These are phyloP conservation scores for Ogataea hybrid DNA, from an alignment of 1,139 yeast species.

Conservation along the genomic window DNA sequence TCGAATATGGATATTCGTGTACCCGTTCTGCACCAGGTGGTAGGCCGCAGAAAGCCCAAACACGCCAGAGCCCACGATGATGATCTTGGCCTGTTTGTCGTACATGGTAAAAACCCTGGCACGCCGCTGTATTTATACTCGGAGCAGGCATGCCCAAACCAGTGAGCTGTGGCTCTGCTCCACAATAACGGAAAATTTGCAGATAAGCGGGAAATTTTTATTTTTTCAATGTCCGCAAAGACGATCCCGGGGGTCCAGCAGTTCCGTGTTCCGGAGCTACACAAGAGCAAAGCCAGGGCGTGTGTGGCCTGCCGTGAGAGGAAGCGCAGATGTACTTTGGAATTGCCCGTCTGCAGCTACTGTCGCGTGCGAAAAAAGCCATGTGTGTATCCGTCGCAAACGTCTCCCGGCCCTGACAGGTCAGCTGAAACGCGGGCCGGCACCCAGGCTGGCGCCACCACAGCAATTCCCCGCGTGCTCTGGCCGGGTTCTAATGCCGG, in stretches of 20 bases:
- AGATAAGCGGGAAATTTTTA: neutral
- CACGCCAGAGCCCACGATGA: conserved; percentile 41
- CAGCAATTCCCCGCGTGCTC: neutral
- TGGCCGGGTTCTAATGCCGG: neutral
- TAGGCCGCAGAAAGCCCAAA: conserved; percentile 42
- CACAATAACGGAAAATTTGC: neutral
- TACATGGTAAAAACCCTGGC: neutral
- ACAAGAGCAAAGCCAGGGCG: conserved; percentile 16
- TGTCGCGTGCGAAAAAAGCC: conserved; percentile 13
- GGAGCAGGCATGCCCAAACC: neutral
- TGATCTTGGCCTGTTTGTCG: conserved; percentile 26
- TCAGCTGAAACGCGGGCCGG: too few relatives aligned
- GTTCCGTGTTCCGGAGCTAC: conserved; percentile 14
- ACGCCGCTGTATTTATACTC: neutral
- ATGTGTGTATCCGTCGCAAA: conserved; percentile 13
- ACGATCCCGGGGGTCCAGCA: conserved; percentile 16
- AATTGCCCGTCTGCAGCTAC: conserved; percentile 19
- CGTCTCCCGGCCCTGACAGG: too few relatives aligned
- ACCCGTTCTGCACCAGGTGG: conserved; percentile 27
- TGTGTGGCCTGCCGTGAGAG: conserved; percentile 21
- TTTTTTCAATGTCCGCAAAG: neutral
- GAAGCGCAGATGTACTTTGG: conserved; percentile 21
- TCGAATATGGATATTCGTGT: conserved; percentile 32
- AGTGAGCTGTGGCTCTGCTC: neutral
- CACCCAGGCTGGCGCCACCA: too few relatives aligned